Evolutionary conservation across 2,329 filamentous ascomycete species (phyloP), one percentile per base, ranked within the genome.

Genomic region (Claviceps citrina): DNA sequence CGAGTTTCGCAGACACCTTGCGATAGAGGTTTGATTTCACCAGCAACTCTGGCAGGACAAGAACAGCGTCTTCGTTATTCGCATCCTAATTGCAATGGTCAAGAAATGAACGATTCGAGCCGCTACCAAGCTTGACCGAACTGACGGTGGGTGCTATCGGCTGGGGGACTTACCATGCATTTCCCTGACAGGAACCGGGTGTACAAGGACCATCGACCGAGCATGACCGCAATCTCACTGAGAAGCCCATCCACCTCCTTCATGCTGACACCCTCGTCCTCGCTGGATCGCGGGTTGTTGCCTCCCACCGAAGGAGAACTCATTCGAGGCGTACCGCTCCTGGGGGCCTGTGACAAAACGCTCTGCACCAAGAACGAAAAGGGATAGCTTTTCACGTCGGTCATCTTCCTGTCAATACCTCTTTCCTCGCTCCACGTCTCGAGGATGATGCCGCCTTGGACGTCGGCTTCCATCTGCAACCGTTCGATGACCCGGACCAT

Each of bases 331-430:
- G 78, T 78, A 2, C 74, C 75, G 9, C 62, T 58, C 5, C 73
- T 66, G 44, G 79, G 79, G 43, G 84, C 80, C 24, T 73, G 67
- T 0, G 84, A 77, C 35, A 94, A 58, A 56, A 94, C 95, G 62
- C 87, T 95, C 60, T 95, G 87, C 0, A 96, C 87, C 33, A 98
- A 65, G 55, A 98, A 98, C 0, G 87, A 94, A 58, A 94, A 98
- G 1, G 91, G 87, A 55, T 98, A 98, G 41, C 87, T 94, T 63
- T 93, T 96, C 59, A 94, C 84, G 53, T 98, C 91, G 3, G 84
- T 96, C 45, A 98, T 67, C 54, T 81, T 84, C 51, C 89, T 76
- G 54, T 89, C 83, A 36, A 98, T 76, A 44, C 68, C 73, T 43
- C 86, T 74, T 54, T 96, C 89, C 47, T 98, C 91, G 41, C 78